These are phyloP conservation scores for Pseudogymnoascus sp. DNA, from an alignment of 2,329 filamentous ascomycete species.

Conservation along the genomic window DNA sequence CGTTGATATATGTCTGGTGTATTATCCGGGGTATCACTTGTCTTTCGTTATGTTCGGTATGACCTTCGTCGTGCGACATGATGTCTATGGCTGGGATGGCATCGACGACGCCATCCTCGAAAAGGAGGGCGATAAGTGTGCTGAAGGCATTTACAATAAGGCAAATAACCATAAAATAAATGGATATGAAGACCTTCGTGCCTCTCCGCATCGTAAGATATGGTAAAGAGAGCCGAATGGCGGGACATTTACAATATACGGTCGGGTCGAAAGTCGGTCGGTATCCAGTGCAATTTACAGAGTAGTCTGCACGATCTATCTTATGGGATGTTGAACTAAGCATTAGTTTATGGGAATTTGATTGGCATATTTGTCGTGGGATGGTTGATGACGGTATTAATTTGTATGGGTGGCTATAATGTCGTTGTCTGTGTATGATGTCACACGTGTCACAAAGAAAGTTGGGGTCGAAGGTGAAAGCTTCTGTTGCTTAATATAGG, in stretches of 20 bases:
- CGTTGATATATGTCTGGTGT: constrained; percentile 67
- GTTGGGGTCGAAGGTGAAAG: too few relatives aligned
- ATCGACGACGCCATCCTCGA: constrained; percentile 60
- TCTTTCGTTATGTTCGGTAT: constrained; percentile 42
- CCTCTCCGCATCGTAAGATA: constrained; percentile 26
- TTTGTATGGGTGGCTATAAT: too few relatives aligned
- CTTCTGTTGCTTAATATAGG: too few relatives aligned
- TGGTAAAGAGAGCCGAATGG: background rate
- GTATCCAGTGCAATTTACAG: too few relatives aligned
- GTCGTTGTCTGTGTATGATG: too few relatives aligned
- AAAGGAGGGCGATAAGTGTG: constrained; percentile 60
- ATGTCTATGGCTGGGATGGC: constrained; percentile 59
- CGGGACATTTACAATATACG: background rate
- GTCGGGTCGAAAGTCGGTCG: too few relatives aligned
- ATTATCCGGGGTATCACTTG: constrained; percentile 68
- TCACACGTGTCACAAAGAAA: too few relatives aligned
- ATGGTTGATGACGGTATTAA: too few relatives aligned
- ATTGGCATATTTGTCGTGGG: too few relatives aligned
- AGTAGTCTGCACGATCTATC: too few relatives aligned
- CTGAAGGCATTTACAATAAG: constrained; percentile 60
- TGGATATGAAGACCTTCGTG: constrained; percentile 33
- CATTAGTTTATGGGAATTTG: too few relatives aligned
- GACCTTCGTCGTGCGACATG: constrained; percentile 52
- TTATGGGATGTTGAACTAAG: too few relatives aligned
- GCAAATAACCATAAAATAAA: constrained; percentile 54